Percentiles rank a stretch among this genome's conserved stretches.
phyloP scores from a whole-genome alignment of 1,284 basidiomycete genomes.

The Ustilago trichophora region DNA sequence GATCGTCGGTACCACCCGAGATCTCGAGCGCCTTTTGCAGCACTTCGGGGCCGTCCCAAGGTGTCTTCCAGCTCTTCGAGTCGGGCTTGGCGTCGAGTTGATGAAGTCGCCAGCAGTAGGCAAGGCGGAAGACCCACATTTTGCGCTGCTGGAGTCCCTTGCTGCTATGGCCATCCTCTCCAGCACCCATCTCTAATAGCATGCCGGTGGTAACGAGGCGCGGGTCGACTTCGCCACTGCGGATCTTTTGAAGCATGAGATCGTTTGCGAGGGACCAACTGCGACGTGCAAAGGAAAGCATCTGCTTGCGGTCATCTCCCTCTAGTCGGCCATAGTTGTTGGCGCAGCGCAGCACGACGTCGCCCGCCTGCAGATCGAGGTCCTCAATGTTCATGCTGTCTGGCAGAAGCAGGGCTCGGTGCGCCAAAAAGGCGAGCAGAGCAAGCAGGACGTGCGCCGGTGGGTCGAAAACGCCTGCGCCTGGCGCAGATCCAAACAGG shows the following conservation, averaged over 20 bases:
- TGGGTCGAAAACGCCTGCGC: constrained; percentile 22
- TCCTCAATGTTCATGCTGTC: constrained; percentile 50
- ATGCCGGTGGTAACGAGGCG: constrained; percentile 46
- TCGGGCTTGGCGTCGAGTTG: constrained; percentile 43
- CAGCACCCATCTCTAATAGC: constrained; percentile 49
- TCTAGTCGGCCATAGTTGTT: constrained; percentile 44
- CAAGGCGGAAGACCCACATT: constrained; percentile 50
- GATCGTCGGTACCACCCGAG: constrained; percentile 33
- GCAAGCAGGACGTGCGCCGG: constrained; percentile 51
- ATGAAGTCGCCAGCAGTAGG: constrained; percentile 50
- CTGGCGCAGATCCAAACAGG: constrained; percentile 44
- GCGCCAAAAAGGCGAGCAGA: constrained; percentile 51
- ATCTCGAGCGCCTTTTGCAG: constrained; percentile 40
- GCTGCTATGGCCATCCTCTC: constrained; percentile 51
- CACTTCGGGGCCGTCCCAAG: constrained; percentile 42
- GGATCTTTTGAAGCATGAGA: constrained; percentile 48
- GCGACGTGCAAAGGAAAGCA: constrained; percentile 52
- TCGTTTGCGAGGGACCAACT: constrained; percentile 52
- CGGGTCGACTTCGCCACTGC: constrained; percentile 50
- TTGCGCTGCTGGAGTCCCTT: constrained; percentile 41
- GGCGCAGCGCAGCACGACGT: constrained; percentile 42
- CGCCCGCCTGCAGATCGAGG: constrained; percentile 47
- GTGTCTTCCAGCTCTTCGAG: constrained; percentile 33
- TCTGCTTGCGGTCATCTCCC: constrained; percentile 45
- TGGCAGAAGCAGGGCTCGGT: constrained; percentile 50